Conservation (phyloP, 2,329 filamentous ascomycete species). For the Cladophialophora immunda region DNA sequence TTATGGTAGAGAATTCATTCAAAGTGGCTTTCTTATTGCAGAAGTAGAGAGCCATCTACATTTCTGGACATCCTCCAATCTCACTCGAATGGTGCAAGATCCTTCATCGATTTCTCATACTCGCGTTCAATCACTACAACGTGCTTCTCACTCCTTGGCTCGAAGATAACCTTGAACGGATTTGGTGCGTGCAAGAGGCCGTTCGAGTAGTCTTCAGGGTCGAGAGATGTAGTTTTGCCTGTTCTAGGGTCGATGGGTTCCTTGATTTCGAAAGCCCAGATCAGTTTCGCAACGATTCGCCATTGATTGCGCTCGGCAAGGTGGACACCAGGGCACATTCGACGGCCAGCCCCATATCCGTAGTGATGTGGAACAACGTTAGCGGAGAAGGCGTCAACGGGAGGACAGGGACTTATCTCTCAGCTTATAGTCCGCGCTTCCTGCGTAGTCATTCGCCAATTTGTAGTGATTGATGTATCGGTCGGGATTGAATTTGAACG, state of each 20-base stretch:
- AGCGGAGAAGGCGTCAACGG: not conserved
- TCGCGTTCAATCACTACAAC: not conserved
- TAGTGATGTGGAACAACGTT: not conserved
- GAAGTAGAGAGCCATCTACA: not conserved
- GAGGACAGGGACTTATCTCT: not conserved
- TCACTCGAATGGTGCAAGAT: not conserved
- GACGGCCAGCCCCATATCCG: slow-evolving; percentile 10
- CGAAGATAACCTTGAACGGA: slow-evolving; percentile 11
- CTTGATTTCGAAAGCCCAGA: slow-evolving; percentile 8
- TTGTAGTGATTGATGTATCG: slow-evolving; percentile 21
- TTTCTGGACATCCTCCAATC: not conserved
- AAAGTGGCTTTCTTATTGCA: not conserved
- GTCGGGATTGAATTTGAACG: slow-evolving; percentile 20
- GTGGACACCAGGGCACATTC: slow-evolving; percentile 18
- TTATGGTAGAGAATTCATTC: not conserved
- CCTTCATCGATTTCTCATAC: not conserved
- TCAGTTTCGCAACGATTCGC: slow-evolving; percentile 1
- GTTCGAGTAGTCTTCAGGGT: slow-evolving; percentile 12
- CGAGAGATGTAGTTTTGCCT: slow-evolving; percentile 4
- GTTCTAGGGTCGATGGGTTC: slow-evolving; percentile 10
- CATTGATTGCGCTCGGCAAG: slow-evolving; percentile 8
- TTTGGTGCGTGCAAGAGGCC: slow-evolving; percentile 6
- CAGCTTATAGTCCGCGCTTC: not conserved
- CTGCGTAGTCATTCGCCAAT: slow-evolving; percentile 16
- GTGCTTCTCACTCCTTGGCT: slow-evolving; percentile 12